Evolutionary conservation across 1,284 basidiomycete genomes (phyloP).

Genomic region (Crepidotus sp.): DNA sequence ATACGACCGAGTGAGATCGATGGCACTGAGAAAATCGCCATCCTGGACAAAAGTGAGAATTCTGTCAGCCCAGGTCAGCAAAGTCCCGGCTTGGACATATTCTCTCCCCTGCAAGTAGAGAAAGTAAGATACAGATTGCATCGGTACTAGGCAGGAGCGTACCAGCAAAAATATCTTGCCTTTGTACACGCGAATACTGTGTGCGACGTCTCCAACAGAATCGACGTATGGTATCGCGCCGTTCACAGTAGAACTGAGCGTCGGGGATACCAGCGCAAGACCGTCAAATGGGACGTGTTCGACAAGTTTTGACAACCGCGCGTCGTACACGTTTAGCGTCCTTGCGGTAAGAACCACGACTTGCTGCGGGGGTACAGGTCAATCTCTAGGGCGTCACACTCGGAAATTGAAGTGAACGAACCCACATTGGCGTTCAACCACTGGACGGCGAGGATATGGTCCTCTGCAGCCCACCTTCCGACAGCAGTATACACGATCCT

Average conservation of each 20-base stretch:
- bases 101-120: constrained; percentile 44
- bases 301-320: constrained; percentile 42
- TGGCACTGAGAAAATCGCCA: constrained; percentile 87
- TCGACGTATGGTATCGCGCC: constrained; percentile 41
- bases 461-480: constrained; percentile 46
- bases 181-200: constrained; percentile 78
- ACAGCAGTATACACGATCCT: constrained; percentile 51
- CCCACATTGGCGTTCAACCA: constrained; percentile 73
- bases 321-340: constrained; percentile 65
- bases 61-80: constrained; percentile 94
- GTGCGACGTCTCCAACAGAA: constrained; percentile 48
- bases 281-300: constrained; percentile 54
- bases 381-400: constrained; percentile 7
- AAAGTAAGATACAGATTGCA: constrained; percentile 2
- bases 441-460: constrained; percentile 56
- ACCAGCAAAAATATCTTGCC: constrained; percentile 89
- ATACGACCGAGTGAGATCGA: constrained; percentile 79
- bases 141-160: constrained; percentile 25
- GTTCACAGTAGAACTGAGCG: constrained; percentile 38
- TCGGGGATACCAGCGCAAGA: constrained; percentile 45
- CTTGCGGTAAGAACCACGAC: constrained; percentile 47
- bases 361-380: constrained; percentile 43
- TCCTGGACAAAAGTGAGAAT: constrained; percentile 77
- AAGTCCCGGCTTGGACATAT: constrained; percentile 74
- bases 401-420: constrained; percentile 26